Evolutionary conservation across 257 asterid species (phyloP).

Genomic region (Solanum virginianum): DNA sequence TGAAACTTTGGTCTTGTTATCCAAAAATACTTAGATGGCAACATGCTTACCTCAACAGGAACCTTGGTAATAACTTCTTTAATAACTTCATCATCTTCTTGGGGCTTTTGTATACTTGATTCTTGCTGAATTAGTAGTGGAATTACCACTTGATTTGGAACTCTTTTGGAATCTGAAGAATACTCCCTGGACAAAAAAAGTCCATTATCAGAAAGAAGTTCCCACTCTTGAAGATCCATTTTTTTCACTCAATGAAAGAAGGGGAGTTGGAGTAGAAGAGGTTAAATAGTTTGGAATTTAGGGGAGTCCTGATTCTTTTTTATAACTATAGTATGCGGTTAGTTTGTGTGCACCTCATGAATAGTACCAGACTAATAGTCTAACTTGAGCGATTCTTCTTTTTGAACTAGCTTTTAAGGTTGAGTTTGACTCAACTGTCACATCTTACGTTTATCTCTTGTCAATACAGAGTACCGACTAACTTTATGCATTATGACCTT

Average conservation of each 20-base stretch:
- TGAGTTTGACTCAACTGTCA: not conserved
- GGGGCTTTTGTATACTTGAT: not conserved
- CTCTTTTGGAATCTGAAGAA: not conserved
- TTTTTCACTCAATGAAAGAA: not conserved
- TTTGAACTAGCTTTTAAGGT: not conserved
- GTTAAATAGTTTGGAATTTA: not conserved
- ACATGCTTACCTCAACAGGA: slow-evolving; percentile 4
- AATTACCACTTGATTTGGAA: slow-evolving; percentile 14
- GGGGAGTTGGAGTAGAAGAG: not conserved
- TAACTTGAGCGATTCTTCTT: not conserved
- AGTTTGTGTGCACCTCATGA: not conserved
- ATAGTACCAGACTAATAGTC: not conserved
- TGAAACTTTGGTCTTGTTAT: not conserved
- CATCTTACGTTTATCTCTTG: not conserved
- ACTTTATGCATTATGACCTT: not conserved
- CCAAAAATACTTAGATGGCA: not conserved
- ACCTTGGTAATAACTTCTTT: not conserved
- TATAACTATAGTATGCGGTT: fast-evolving
- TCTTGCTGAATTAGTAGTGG: slow-evolving; percentile 17
- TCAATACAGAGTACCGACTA: not conserved
- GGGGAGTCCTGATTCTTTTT: not conserved
- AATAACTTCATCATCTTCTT: slow-evolving; percentile 4
- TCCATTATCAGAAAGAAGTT: slow-evolving; percentile 58
- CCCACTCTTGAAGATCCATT: slow-evolving; percentile 77
- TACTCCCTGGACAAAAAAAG: slow-evolving; percentile 33